Evolutionary conservation across 148 eudicot genomes (phyloP).

Genomic region (Oxyria digyna): DNA sequence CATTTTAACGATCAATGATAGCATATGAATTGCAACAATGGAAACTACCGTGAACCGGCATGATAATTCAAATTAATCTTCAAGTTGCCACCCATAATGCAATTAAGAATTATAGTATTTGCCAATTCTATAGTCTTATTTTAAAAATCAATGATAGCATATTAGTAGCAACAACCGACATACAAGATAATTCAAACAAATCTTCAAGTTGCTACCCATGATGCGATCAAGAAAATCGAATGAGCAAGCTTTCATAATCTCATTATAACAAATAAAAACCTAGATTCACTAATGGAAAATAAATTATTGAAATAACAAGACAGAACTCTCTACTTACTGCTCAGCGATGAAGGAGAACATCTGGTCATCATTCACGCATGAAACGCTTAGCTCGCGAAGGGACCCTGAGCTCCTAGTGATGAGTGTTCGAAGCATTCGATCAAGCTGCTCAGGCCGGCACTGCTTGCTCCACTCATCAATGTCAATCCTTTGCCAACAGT

Average conservation of each 20-base stretch:
- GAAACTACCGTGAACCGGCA: too few relatives aligned
- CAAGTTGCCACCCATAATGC: not conserved
- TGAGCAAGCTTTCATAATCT: not conserved
- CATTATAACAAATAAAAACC: not conserved
- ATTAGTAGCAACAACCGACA: too few relatives aligned
- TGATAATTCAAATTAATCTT: too few relatives aligned
- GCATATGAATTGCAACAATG: too few relatives aligned
- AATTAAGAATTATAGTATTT: too few relatives aligned
- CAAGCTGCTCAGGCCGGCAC: conserved; percentile 25
- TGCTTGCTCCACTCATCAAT: conserved; percentile 50
- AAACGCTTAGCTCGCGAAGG: conserved; percentile 40
- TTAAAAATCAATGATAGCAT: too few relatives aligned
- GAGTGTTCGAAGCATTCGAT: conserved; percentile 49
- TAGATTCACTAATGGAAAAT: not conserved
- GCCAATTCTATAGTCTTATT: too few relatives aligned
- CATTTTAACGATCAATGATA: too few relatives aligned
- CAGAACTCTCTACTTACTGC: conserved; percentile 23
- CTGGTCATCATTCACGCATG: conserved; percentile 34
- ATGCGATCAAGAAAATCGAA: not conserved
- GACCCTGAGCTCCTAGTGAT: conserved; percentile 50
- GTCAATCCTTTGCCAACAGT: conserved; percentile 72
- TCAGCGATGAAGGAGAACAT: conserved; percentile 53
- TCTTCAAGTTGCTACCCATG: not conserved
- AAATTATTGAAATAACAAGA: not conserved
- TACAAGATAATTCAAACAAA: not conserved